phyloP scores from a whole-genome alignment of 2,329 filamentous ascomycete species.

The Aureobasidium leucospermi region DNA sequence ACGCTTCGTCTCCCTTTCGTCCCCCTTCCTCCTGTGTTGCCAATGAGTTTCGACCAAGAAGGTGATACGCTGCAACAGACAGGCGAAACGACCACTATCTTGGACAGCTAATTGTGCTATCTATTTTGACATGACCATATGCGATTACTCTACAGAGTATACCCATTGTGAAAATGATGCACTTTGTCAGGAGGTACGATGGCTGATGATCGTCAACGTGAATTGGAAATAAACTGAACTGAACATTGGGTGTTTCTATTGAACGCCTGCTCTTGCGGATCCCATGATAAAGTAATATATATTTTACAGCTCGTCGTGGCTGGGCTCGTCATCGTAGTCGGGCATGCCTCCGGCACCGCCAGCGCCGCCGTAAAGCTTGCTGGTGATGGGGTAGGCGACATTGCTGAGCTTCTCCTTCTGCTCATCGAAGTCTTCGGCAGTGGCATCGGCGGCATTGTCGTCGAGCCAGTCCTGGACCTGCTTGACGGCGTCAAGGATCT shows the following conservation, averaged over 20 bases:
- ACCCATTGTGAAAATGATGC: too few species aligned
- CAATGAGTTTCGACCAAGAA: neutral
- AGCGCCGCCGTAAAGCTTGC: constrained; percentile 77
- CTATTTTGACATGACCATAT: neutral
- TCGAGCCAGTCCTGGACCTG: constrained; percentile 95
- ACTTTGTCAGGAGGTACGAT: neutral
- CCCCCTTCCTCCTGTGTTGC: neutral
- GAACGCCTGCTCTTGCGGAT: constrained; percentile 2
- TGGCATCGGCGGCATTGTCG: constrained; percentile 80
- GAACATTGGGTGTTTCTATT: constrained; percentile 2
- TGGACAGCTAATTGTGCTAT: neutral
- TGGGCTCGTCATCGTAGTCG: constrained; percentile 57
- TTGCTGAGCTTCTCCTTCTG: constrained; percentile 98
- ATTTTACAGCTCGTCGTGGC: constrained; percentile 43
- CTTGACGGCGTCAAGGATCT: constrained; percentile 92
- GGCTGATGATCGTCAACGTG: neutral
- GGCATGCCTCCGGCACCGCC: constrained; percentile 47
- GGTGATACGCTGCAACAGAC: neutral
- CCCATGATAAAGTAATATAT: constrained; percentile 1
- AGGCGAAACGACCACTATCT: too few species aligned
- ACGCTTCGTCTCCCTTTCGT: neutral
- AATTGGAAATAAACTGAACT: neutral
- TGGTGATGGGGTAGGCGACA: constrained; percentile 97
- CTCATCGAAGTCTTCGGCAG: constrained; percentile 94
- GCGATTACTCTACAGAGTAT: neutral